Evolutionary conservation across 768 basidiomycete genomes (phyloP).

Genomic region (Kwoniella bestiolae): DNA sequence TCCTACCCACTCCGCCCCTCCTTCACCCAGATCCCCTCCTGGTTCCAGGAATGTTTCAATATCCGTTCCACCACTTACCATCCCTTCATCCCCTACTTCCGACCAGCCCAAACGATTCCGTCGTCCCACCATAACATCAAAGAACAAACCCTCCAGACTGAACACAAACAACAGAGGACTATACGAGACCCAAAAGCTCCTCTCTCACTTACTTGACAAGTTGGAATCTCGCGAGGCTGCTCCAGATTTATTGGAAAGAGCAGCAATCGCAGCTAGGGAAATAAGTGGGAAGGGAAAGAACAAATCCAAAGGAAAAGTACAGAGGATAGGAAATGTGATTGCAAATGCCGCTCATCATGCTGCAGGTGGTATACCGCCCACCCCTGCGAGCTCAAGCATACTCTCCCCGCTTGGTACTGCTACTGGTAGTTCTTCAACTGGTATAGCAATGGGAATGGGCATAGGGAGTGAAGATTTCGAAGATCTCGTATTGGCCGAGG

Average conservation of each 20-base stretch:
- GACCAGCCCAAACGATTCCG: conserved; percentile 37
- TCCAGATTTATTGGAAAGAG: conserved; percentile 49
- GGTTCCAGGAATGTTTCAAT: conserved; percentile 18
- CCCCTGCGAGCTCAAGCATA: conserved; percentile 7
- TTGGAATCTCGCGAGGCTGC: conserved; percentile 63
- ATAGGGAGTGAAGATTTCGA: conserved; percentile 32
- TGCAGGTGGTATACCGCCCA: not conserved
- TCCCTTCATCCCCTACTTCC: conserved; percentile 9
- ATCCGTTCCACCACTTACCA: conserved; percentile 9
- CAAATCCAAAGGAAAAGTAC: conserved; percentile 46
- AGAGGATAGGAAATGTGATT: conserved; percentile 38
- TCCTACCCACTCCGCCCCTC: conserved; percentile 4
- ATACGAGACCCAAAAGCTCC: conserved; percentile 71
- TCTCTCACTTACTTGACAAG: conserved; percentile 68
- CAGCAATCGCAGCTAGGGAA: conserved; percentile 61
- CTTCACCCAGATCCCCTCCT: conserved; percentile 19
- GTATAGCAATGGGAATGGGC: conserved; percentile 3
- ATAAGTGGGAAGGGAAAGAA: conserved; percentile 58
- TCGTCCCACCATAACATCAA: conserved; percentile 31
- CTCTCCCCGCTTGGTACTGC: conserved; percentile 18
- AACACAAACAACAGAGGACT: conserved; percentile 29
- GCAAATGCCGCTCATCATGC: conserved; percentile 34
- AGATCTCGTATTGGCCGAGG: conserved; percentile 26
- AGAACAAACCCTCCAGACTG: conserved; percentile 15
- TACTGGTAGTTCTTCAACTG: not conserved